Evolutionary conservation across 2,329 filamentous ascomycete genomes (phyloP).

Genomic region (Alternaria conjuncta): DNA sequence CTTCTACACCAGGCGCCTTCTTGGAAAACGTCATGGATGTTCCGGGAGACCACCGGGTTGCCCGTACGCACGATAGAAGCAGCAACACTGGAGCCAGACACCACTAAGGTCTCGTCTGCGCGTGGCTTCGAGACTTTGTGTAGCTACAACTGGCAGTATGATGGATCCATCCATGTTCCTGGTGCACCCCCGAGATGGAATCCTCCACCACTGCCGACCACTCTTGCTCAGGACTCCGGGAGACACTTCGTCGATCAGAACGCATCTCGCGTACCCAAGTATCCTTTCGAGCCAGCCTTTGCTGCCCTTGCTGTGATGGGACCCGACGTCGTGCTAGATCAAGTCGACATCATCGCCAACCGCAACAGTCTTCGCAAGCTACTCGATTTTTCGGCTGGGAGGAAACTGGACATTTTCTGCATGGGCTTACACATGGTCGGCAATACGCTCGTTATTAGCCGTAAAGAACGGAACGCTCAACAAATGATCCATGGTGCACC

Average conservation of each 20-base stretch:
- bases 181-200: slow-evolving; percentile 28
- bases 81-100: slow-evolving; percentile 4
- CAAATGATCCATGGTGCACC: slow-evolving; percentile 17
- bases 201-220: slow-evolving; percentile 16
- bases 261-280: slow-evolving; percentile 30
- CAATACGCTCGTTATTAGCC: slow-evolving; percentile 43
- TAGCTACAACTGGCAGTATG: slow-evolving; percentile 30
- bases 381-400: slow-evolving; percentile 25
- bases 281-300: slow-evolving; percentile 35
- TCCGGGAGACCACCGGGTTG: slow-evolving; percentile 7
- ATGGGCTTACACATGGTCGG: slow-evolving; percentile 43
- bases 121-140: slow-evolving; percentile 23
- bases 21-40: slow-evolving; percentile 23
- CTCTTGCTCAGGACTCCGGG: slow-evolving; percentile 13
- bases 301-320: slow-evolving; percentile 24
- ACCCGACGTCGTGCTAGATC: slow-evolving; percentile 11
- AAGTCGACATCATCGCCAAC: slow-evolving; percentile 25
- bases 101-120: slow-evolving; percentile 14
- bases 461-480: slow-evolving; percentile 29
- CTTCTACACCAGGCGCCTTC: background rate
- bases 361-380: slow-evolving; percentile 28
- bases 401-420: slow-evolving; percentile 31
- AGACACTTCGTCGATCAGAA: slow-evolving; percentile 36
- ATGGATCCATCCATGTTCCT: slow-evolving; percentile 22
- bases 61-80: slow-evolving; percentile 15